Evolutionary conservation across 108 stramenopile species (phyloP).

Genomic region (Skeletonema potamos): DNA sequence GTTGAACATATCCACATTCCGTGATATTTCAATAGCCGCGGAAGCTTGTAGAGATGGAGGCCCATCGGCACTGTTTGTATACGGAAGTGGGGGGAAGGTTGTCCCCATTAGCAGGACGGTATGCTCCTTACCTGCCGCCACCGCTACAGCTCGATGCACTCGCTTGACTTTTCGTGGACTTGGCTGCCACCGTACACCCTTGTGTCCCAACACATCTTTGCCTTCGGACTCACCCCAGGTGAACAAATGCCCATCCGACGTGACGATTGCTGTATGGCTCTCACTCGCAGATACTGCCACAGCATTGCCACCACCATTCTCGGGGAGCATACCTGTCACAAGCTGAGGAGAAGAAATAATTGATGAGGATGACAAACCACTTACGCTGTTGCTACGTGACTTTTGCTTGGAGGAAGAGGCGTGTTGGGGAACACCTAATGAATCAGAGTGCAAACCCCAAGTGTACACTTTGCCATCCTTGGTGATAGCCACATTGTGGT

Average conservation of each 20-base stretch:
- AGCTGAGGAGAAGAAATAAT: slow-evolving; percentile 61
- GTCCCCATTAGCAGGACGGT: slow-evolving; percentile 76
- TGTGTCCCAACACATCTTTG: slow-evolving; percentile 79
- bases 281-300: slow-evolving; percentile 80
- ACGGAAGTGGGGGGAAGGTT: slow-evolving; percentile 61
- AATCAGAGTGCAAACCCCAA: slow-evolving; percentile 86
- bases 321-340: slow-evolving; percentile 77
- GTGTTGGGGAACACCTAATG: slow-evolving; percentile 43
- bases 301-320: slow-evolving; percentile 79
- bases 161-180: slow-evolving; percentile 72
- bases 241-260: slow-evolving; percentile 69
- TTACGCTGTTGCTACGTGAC: slow-evolving; percentile 16
- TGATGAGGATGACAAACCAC: background rate
- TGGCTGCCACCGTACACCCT: slow-evolving; percentile 76
- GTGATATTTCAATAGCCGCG: slow-evolving; percentile 52
- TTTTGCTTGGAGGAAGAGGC: slow-evolving; percentile 5
- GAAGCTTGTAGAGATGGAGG: slow-evolving; percentile 47
- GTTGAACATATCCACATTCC: slow-evolving; percentile 82
- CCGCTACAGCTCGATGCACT: slow-evolving; percentile 72
- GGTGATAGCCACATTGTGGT: slow-evolving; percentile 87
- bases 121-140: slow-evolving; percentile 82
- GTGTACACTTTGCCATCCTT: slow-evolving; percentile 89
- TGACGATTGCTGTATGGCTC: slow-evolving; percentile 76
- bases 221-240: slow-evolving; percentile 78
- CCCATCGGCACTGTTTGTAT: background rate